Base-by-base conservation (phyloP, 306 rosid species). In the Prunus persica region DNA sequence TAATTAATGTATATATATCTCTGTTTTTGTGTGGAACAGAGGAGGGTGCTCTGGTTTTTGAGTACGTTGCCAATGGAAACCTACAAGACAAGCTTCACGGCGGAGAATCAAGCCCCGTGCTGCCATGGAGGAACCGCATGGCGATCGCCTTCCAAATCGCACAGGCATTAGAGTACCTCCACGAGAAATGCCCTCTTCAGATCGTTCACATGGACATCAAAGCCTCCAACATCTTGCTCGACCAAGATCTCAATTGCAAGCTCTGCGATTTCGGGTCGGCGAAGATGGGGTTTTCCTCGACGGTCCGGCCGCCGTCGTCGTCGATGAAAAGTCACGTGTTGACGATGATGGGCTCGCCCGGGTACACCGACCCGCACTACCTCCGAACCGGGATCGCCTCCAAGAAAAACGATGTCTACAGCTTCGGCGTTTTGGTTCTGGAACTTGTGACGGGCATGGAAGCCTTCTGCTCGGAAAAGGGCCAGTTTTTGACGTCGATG, bases 181-280 rank as follows among this genome's bases (percentile, higher is more conserved):
- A 87, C 63, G 85, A 80, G 41, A 71, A 78, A 77, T 77, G 80
- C 63, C 58, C 34, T 46, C 71, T 82, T 2, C 90, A 85, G 74
- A 80, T 87, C 28, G 86, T 87, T 9, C 90, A 87, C 52, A 82
- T 85, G 65, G 90, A 87, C 72, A 75, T 87, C 56, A 87, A 87
- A 41, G 73, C 88, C 5, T 79, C 90, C 5, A 87, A 87, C 50
- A 68, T 87, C 49, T 80, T 87, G 4, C 81, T 87, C 1, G 88
- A 87, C 81, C 41, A 67, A 2, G 30, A 47, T 47, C 82, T 87
- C 41, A 74, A 87, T 34, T 73, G 81, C 69, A 79, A 78, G 76
- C 83, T 87, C 69, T 87, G 90, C 75, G 88, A 87, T 66, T 87
- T 87, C 43, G 90, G 90, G 2, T 84, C 82, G 0, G 88, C 90